Evolutionary conservation across 352 stramenopile genomes (phyloP), one percentile per base, ranked within the genome.

Genomic region (Phytophthora sp.): DNA sequence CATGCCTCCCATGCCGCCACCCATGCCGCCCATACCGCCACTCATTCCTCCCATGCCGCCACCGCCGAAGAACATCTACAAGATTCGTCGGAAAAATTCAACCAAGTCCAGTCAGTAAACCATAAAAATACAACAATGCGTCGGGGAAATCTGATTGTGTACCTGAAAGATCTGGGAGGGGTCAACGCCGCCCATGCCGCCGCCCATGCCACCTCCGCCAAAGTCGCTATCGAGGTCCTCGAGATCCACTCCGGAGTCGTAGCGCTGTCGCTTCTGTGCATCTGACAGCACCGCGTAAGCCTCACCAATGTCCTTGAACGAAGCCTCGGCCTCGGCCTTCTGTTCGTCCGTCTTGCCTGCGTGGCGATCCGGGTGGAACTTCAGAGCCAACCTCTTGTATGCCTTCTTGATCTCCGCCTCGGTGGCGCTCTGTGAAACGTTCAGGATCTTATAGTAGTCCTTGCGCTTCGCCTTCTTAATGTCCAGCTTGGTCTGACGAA

Each of bases 401-500:
- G 97, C 94, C 74, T 98, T 99, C 83, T 99, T 99, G 61, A 99
- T 99, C 68, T 99, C 95, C 2, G 79, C 80, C 30, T 97, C 86
- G 6, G 85, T 89, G 12, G 96, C 84, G 49, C 41, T 84, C 71
- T 92, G 87, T 12, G 76, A 52, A 20, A 95, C 94, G 50, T 89
- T 88, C 63, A 95, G 63, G 52, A 95, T 96, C 70, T 97, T 96
- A 82, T 99, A 99, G 41, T 97, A 98, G 76, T 99, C 90, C 73
- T 98, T 98, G 63, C 94, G 83, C 69, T 97, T 97, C n/a, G 93
- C 89, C 76, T 97, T 93, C 84, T 98, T 98, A 13, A 98, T 73
- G 55, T 97, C 88, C 53, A 94, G 64, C 69, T 98, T 96, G 16
- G 89, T 94, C 49, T 97, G 83, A 26, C 86, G 86, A 52, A 96